These are phyloP conservation scores for Suillus hirtellus DNA, from an alignment of 768 basidiomycete genomes.

Conservation along the genomic window DNA sequence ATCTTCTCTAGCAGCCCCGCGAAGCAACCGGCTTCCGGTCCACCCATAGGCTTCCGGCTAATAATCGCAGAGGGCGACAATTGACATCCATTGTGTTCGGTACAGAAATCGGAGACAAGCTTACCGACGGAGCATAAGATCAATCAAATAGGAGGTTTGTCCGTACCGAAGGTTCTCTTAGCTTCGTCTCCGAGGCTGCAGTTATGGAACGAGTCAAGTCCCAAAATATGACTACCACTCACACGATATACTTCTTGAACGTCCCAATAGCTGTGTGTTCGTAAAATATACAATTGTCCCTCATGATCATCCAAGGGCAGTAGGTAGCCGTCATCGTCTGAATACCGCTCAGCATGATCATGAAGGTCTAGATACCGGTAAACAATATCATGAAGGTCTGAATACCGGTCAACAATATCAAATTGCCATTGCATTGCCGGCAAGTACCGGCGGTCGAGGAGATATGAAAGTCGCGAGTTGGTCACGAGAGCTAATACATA, in stretches of 20 bases:
- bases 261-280: conserved; percentile 17
- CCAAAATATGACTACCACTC: background rate
- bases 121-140: background rate
- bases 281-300: background rate
- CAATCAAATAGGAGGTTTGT: background rate
- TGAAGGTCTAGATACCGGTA: background rate
- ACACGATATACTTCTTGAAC: conserved; percentile 14
- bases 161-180: background rate
- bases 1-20: background rate
- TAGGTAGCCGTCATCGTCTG: background rate
- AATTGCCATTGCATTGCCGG: background rate
- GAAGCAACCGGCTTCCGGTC: background rate
- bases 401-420: background rate
- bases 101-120: background rate
- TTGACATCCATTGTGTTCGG: no score
- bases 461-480: background rate
- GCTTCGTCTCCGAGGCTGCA: background rate
- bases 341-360: background rate
- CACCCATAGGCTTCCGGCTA: background rate
- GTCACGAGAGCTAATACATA: no score
- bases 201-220: background rate
- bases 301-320: conserved; percentile 1
- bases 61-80: background rate
- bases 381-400: background rate
- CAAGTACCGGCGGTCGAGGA: background rate